phyloP scores from a whole-genome alignment of 2,329 filamentous ascomycete genomes.

The Xylariaceae sp. region DNA sequence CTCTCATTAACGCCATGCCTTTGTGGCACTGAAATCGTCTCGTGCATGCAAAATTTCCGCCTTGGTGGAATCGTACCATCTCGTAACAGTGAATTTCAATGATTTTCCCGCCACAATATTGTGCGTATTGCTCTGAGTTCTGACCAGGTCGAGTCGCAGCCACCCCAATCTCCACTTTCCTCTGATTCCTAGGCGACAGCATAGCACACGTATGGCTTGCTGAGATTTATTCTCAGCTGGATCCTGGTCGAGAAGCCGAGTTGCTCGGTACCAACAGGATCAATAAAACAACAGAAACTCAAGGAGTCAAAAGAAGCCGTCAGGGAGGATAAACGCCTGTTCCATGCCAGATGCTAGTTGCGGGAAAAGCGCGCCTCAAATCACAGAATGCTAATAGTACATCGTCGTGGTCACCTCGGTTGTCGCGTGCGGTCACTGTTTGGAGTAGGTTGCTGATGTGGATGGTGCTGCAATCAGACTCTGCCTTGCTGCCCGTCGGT shows the following conservation, averaged over 20 bases:
- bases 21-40: not conserved
- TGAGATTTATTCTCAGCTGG: too few relatives aligned
- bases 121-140: too few relatives aligned
- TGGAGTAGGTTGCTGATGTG: conserved; percentile 35
- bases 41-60: not conserved
- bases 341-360: conserved; percentile 22
- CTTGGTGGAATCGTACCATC: not conserved
- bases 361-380: conserved; percentile 18
- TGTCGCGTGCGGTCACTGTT: conserved; percentile 31
- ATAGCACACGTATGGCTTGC: too few relatives aligned
- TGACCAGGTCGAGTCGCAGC: too few relatives aligned
- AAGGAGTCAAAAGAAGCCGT: not conserved
- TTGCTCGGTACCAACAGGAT: too few relatives aligned
- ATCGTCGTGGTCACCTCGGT: conserved; percentile 29
- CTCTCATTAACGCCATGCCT: not conserved
- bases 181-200: too few relatives aligned
- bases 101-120: too few relatives aligned
- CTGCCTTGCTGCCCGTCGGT: conserved; percentile 38
- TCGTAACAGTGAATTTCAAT: not conserved
- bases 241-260: too few relatives aligned
- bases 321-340: conserved; percentile 21
- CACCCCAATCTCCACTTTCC: not conserved
- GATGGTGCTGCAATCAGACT: conserved; percentile 38
- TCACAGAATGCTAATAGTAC: conserved; percentile 27
- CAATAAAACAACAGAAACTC: conserved; percentile 2